Conservation (phyloP, 2,329 filamentous ascomycete species). For the Cyphellophora europaea region DNA sequence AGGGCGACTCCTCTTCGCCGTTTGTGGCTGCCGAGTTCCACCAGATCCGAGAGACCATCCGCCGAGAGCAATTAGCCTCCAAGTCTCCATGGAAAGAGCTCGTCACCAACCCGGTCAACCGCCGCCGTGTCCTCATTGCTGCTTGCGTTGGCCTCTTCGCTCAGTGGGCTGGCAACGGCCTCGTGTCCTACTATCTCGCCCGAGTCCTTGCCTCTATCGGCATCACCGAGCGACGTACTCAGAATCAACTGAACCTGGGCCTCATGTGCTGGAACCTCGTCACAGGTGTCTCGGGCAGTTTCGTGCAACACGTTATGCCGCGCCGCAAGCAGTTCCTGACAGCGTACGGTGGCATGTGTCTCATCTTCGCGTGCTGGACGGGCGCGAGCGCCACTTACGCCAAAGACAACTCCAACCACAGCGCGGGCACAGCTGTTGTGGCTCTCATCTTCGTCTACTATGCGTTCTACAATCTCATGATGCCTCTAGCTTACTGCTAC, state of each 20-base stretch:
- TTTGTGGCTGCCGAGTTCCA: constrained; percentile 21
- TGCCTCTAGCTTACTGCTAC: constrained; percentile 15
- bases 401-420: constrained; percentile 19
- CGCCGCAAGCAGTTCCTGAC: constrained; percentile 33
- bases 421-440: constrained; percentile 31
- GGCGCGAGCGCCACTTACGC: constrained; percentile 27
- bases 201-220: constrained; percentile 28
- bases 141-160: constrained; percentile 45
- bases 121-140: constrained; percentile 44
- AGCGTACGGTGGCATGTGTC: constrained; percentile 33
- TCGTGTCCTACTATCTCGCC: constrained; percentile 31
- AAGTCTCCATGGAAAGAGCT: constrained; percentile 46
- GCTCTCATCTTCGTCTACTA: constrained; percentile 33
- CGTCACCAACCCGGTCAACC: constrained; percentile 48
- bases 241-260: constrained; percentile 32
- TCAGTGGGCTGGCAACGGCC: constrained; percentile 46
- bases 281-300: constrained; percentile 26
- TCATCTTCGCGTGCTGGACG: constrained; percentile 32
- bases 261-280: constrained; percentile 31
- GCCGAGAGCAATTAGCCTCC: constrained; percentile 42
- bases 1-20: constrained; percentile 30
- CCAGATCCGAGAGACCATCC: constrained; percentile 27
- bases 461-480: constrained; percentile 26
- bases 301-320: constrained; percentile 29
- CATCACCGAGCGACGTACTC: constrained; percentile 25